These are phyloP conservation scores for Camellia japonica DNA, from an alignment of 148 eudicot genomes.

Conservation along the genomic window DNA sequence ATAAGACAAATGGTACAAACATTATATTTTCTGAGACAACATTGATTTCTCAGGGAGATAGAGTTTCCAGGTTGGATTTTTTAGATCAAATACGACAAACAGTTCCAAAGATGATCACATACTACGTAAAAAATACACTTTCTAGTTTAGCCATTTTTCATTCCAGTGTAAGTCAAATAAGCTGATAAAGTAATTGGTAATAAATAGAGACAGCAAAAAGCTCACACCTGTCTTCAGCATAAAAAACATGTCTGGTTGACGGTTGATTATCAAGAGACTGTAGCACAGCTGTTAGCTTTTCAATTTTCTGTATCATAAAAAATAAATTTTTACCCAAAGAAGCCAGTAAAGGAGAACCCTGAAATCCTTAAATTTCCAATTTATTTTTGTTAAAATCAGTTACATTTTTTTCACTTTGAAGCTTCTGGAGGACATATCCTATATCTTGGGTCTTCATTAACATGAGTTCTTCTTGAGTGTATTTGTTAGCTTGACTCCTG, in stretches of 20 bases:
- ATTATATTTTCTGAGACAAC: neutral
- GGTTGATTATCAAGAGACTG: slow-evolving; percentile 54
- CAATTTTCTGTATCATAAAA: slow-evolving; percentile 61
- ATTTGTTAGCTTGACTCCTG: slow-evolving; percentile 71
- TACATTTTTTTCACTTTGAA: slow-evolving; percentile 85
- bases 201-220: neutral
- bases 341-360: neutral
- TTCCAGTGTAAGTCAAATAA: neutral
- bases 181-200: neutral
- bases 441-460: slow-evolving; percentile 83
- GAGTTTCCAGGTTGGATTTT: no score
- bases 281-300: slow-evolving; percentile 56
- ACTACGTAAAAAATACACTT: neutral
- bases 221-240: slow-evolving; percentile 82
- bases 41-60: no score
- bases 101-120: neutral
- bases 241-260: slow-evolving; percentile 60
- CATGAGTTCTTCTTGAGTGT: slow-evolving; percentile 70
- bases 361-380: neutral
- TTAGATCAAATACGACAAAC: neutral
- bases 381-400: neutral
- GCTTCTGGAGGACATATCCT: slow-evolving; percentile 70
- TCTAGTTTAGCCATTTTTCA: neutral
- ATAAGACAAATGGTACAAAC: neutral
- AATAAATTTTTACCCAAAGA: neutral